Conservation (phyloP, 2,329 filamentous ascomycete genomes). For the Phyllosticta citrichinensis region DNA sequence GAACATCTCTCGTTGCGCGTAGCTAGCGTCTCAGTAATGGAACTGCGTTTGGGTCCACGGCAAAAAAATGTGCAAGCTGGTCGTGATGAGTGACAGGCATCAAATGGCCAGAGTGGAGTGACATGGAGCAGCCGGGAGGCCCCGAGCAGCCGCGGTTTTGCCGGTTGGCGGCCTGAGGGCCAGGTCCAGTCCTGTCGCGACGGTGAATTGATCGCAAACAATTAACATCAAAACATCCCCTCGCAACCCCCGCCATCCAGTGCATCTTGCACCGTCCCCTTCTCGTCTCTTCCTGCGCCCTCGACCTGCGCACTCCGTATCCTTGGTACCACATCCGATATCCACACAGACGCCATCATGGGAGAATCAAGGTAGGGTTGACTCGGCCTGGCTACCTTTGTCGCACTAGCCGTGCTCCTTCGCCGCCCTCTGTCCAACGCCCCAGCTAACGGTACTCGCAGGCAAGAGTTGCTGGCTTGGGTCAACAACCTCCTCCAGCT, state of each 20-base stretch:
- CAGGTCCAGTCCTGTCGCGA: neutral
- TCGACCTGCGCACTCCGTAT: neutral
- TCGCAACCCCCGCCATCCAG: neutral
- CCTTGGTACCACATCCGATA: neutral
- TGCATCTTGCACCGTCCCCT: neutral
- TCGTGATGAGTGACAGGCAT: neutral
- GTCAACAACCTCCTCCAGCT: conserved; percentile 95
- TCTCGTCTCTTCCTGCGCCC: neutral
- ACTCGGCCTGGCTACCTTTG: neutral
- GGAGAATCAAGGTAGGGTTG: conserved; percentile 57
- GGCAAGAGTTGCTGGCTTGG: conserved; percentile 95
- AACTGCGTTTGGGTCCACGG: neutral
- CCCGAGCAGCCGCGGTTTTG: neutral
- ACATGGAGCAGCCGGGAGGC: neutral
- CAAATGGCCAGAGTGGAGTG: neutral
- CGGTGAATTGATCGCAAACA: conserved; percentile 6
- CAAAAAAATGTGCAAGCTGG: neutral
- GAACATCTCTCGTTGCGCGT: neutral
- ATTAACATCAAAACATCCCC: conserved; percentile 7
- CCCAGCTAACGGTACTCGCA: conserved; percentile 28
- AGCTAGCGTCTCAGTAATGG: neutral
- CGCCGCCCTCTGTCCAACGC: conserved; percentile 14
- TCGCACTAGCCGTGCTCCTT: conserved; percentile 12
- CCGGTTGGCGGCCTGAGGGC: neutral
- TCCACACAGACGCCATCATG: conserved; percentile 31